Percentiles rank a stretch among this genome's conserved stretches.
These are phyloP conservation scores for Sordariomycetes sp. DNA, from an alignment of 2,329 filamentous ascomycete genomes.

Conservation along the genomic window DNA sequence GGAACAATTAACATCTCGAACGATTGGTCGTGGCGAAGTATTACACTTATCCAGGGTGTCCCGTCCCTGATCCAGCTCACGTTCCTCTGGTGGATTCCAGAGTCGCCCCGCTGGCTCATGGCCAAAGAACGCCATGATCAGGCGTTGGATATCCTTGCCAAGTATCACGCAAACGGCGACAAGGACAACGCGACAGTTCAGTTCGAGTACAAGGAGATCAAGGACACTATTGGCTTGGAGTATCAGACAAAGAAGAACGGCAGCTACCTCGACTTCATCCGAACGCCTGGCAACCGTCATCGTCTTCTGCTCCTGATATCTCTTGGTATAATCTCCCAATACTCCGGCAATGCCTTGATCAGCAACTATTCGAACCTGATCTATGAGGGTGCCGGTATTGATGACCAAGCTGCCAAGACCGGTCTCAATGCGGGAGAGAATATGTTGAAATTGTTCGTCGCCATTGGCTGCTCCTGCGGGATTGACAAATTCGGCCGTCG, in stretches of 20 bases:
- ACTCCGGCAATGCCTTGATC: constrained; percentile 55
- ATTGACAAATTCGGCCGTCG: not conserved
- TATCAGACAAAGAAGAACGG: constrained; percentile 35
- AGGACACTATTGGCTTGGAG: constrained; percentile 49
- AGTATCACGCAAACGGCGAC: constrained; percentile 55
- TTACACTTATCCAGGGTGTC: constrained; percentile 52
- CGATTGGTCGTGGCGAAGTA: constrained; percentile 60
- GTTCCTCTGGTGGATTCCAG: constrained; percentile 50
- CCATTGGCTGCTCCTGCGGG: not conserved
- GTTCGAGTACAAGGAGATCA: constrained; percentile 56
- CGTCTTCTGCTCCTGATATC: constrained; percentile 49
- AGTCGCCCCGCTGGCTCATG: constrained; percentile 32
- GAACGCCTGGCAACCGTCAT: constrained; percentile 54
- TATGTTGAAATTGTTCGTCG: not conserved
- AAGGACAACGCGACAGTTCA: constrained; percentile 46
- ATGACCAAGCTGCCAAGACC: constrained; percentile 37
- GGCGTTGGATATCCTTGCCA: constrained; percentile 40
- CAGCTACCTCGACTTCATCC: constrained; percentile 49
- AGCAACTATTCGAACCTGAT: constrained; percentile 54
- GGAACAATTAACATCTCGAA: constrained; percentile 47
- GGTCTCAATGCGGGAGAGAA: constrained; percentile 20
- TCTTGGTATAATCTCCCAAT: constrained; percentile 56
- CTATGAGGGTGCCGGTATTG: constrained; percentile 48
- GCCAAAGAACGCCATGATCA: constrained; percentile 24
- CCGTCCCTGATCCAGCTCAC: constrained; percentile 52